Evolutionary conservation across 257 asterid species (phyloP).

Genomic region (Cruciata laevipes): DNA sequence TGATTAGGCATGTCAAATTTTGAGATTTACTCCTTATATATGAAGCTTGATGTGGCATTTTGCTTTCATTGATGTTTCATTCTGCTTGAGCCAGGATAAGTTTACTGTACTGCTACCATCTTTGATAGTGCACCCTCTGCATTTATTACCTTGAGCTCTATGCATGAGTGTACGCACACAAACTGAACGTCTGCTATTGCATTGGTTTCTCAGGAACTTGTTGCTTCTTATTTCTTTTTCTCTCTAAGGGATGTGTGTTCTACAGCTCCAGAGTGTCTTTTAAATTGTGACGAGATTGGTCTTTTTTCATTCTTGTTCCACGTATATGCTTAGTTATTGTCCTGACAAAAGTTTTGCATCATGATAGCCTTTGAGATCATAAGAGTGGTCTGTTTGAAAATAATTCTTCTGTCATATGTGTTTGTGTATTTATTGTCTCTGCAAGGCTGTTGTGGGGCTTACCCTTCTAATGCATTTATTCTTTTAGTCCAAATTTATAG

Average conservation of each 20-base stretch:
- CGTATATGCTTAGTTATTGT: not conserved
- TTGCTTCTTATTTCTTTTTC: not conserved
- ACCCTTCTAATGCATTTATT: not conserved
- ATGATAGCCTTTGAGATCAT: not conserved
- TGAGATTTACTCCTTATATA: not conserved
- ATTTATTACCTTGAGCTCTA: not conserved
- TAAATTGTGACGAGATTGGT: not conserved
- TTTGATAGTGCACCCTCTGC: not conserved
- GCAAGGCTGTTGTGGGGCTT: not conserved
- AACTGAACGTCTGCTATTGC: not conserved
- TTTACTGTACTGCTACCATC: not conserved
- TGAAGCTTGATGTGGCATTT: not conserved
- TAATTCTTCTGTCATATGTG: not conserved
- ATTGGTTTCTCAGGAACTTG: not conserved
- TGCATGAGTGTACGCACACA: not conserved
- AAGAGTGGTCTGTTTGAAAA: not conserved
- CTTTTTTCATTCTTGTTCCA: constrained; percentile 1
- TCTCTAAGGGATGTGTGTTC: not conserved
- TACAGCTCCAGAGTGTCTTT: too few species aligned
- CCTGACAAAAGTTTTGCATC: not conserved
- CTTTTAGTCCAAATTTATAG: not conserved
- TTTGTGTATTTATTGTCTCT: not conserved
- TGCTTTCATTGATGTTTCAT: not conserved
- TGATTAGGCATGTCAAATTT: not conserved
- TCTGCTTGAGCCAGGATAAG: not conserved